Base-by-base conservation (phyloP, 208 protist genomes). In the Acanthamoeba healyi region DNA sequence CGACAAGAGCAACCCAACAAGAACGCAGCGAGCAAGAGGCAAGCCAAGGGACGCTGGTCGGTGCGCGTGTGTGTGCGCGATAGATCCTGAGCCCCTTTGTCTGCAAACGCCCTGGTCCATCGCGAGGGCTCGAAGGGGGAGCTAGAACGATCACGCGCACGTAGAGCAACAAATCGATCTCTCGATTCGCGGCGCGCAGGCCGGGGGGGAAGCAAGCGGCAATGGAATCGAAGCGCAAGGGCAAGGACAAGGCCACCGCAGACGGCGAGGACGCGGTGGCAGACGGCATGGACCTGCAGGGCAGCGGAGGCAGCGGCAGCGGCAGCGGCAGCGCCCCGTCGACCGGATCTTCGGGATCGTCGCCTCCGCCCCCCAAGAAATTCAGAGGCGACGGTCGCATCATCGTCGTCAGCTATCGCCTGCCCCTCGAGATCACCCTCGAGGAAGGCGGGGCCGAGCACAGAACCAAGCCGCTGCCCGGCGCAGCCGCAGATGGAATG, bases 391-490 rank as follows among this genome's bases (percentile, higher is more conserved):
- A 79, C 22, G 70, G 70, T 7, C 70, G 70, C 24, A 79, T 79
- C 12, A 79, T 79, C 38, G 70, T 79, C 22, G 70, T 79, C 17
- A 79, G 70, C 38, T 79, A 79, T 79, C 70, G 70, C 0, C 38
- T 79, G 38, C 70, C 70, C 6, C 70, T 79, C 22, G 70, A 79
- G 46, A 79, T 79, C 38, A 79, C 70, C 36, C 70, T 40, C 15
- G 70, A 79, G 46, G 70, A 79, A 40, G 38, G 70, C n/a, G n/a
- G n/a, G n/a, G 36, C 70, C 7, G 38, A 79, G n/a, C 70, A 29
- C 29, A 32, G 61, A 40, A 36, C 61, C 12, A 70, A 22, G 61
- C 26, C 29, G 10, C 49, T 54, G n/a, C n/a, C n/a, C n/a, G n/a
- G n/a, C n/a, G n/a, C n/a, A 19, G 22, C 15, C 9, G 5, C 58